Percentiles rank a stretch among this genome's conserved stretches.
Conservation (phyloP, 352 stramenopile genomes). For the Hyphochytrium catenoides region DNA sequence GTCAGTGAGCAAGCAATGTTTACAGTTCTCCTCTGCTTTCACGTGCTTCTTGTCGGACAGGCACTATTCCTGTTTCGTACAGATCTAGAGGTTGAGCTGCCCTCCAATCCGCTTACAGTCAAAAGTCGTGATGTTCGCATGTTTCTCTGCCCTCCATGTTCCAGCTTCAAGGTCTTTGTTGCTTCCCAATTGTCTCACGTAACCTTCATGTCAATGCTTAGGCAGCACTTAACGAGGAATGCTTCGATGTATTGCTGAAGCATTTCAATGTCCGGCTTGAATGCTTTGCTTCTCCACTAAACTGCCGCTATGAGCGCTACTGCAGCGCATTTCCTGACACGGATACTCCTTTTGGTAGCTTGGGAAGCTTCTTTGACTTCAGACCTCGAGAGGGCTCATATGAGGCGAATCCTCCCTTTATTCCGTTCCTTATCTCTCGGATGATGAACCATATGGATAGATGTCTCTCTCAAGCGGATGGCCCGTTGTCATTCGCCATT, state of each 20-base stretch:
- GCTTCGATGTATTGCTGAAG: constrained; percentile 67
- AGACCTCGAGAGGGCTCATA: constrained; percentile 51
- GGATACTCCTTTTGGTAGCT: constrained; percentile 60
- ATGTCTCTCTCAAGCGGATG: constrained; percentile 30
- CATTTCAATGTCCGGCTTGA: constrained; percentile 76
- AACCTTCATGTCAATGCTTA: constrained; percentile 2
- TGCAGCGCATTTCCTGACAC: constrained; percentile 69
- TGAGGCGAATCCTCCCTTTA: constrained; percentile 85
- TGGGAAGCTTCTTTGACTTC: constrained; percentile 80
- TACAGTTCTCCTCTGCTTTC: too few species aligned
- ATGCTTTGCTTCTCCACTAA: constrained; percentile 82
- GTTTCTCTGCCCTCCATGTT: too few species aligned
- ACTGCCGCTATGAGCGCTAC: constrained; percentile 67
- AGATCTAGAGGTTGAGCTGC: not conserved
- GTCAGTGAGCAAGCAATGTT: constrained; percentile 9
- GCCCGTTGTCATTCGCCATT: constrained; percentile 61
- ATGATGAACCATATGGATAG: constrained; percentile 66
- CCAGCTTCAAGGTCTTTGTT: too few species aligned
- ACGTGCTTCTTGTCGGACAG: too few species aligned
- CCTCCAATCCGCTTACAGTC: constrained; percentile 18
- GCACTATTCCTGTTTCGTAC: too few species aligned
- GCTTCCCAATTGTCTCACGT: not conserved
- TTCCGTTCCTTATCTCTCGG: constrained; percentile 63
- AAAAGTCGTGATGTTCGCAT: too few species aligned
- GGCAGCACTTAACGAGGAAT: constrained; percentile 55